Base-by-base conservation (phyloP, 345 rosid species). In the Trapa bicornis region DNA sequence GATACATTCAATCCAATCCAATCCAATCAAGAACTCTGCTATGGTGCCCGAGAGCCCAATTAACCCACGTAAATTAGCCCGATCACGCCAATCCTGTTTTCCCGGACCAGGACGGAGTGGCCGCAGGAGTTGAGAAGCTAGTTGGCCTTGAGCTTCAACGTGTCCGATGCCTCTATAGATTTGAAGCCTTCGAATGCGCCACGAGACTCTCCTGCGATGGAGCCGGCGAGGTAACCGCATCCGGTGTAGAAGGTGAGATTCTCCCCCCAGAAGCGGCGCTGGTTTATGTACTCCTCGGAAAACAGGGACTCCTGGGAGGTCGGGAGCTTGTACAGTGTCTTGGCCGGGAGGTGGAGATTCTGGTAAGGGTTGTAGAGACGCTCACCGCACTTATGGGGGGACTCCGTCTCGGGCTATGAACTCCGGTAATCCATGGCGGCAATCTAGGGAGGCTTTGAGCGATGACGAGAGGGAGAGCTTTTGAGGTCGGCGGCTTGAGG, bases 211-310 rank as follows among this genome's bases (percentile, higher is more conserved):
- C 96, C 99, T 65, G 75, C 74, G 37, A 82, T 54, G 16, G 97
- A 82, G 16, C 88, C 95, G 13, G 81, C 82, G 41, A 90, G 84
- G 75, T 93, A 93, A 63, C 89, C 84, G 4, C 86, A 68, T 8
- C 98, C 99, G 65, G 99, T 90, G 76, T 94, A 94, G 70, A 90
- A 94, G 52, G 97, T 88, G 70, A 94, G 87, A 57, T 90, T 94
- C 79, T 90, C 99, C 9, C 99, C 97, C 98, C 98, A 93, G 57
- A 96, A 84, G 64, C 98, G 96, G 74, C 96, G 97, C 61, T 89
- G 95, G 77, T 75, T 83, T 64, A 81, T 16, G 45, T 96, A 79
- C 70, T 94, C 97, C 71, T 94, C 99, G 12, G 86, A 42, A 79
- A 94, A 94, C 76, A 94, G 97, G 75, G 78, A 90, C 76, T 94